Evolutionary conservation across 2,329 filamentous ascomycete genomes (phyloP).

Genomic region (Tothia fuscella): DNA sequence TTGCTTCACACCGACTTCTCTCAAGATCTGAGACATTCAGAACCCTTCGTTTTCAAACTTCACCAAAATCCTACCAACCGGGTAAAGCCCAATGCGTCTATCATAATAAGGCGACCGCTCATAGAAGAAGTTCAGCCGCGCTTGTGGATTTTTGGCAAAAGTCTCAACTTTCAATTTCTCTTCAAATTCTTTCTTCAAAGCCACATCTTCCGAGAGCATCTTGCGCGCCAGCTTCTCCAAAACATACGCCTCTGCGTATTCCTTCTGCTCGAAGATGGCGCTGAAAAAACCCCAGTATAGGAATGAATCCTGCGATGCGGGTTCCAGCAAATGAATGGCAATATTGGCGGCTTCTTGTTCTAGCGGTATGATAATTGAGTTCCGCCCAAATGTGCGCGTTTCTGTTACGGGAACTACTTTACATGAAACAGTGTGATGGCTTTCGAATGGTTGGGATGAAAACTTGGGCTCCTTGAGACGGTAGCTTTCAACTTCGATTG

Average conservation of each 20-base stretch:
- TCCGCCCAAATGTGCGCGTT: background rate
- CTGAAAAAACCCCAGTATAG: background rate
- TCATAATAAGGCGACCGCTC: background rate
- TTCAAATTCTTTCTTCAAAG: background rate
- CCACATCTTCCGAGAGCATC: background rate
- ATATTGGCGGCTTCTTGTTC: background rate
- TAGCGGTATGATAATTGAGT: background rate
- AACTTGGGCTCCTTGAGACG: background rate
- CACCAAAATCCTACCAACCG: background rate
- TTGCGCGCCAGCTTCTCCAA: background rate
- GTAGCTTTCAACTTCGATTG: background rate
- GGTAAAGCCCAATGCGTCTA: background rate
- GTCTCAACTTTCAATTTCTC: background rate
- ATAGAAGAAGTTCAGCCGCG: background rate
- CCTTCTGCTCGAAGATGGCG: background rate
- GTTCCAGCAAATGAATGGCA: background rate
- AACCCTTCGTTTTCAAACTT: background rate
- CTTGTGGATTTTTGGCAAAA: background rate
- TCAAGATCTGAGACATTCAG: background rate
- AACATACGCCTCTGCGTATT: background rate
- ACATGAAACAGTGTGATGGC: background rate
- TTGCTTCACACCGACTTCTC: background rate
- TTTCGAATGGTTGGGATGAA: background rate
- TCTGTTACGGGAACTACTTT: background rate
- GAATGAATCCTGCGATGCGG: background rate